Conservation (phyloP, 768 basidiomycete species). For the Russula virescens region DNA sequence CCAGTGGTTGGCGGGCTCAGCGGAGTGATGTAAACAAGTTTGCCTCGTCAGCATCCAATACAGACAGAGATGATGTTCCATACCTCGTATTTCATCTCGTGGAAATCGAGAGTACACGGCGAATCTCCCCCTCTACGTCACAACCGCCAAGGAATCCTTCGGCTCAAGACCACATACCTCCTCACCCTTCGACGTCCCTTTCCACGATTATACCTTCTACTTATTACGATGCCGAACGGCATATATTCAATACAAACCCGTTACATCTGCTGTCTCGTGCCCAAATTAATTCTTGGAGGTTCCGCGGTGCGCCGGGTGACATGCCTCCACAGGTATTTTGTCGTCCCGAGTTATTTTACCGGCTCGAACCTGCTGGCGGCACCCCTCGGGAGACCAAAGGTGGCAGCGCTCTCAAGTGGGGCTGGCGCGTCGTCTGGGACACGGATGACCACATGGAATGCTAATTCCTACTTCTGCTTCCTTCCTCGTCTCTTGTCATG, state of each 20-base stretch:
- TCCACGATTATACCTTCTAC: constrained; percentile 3
- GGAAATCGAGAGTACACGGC: background rate
- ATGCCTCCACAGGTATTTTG: constrained; percentile 35
- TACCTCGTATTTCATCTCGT: constrained; percentile 17
- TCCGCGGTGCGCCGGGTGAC: constrained; percentile 31
- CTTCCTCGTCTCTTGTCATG: too few relatives aligned
- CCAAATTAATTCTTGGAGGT: constrained; percentile 47
- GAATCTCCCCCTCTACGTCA: background rate
- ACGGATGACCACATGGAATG: constrained; percentile 1
- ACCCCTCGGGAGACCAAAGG: background rate
- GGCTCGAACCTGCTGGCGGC: constrained; percentile 14
- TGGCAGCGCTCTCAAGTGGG: constrained; percentile 22
- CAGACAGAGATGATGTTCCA: background rate
- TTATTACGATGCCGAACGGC: constrained; percentile 36
- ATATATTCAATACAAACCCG: constrained; percentile 57
- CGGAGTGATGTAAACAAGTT: constrained; percentile 15
- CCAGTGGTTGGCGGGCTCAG: constrained; percentile 41
- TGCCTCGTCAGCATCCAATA: background rate
- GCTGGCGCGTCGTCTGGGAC: constrained; percentile 24
- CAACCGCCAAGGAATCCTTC: background rate
- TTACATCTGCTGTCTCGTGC: constrained; percentile 53
- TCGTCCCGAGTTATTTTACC: constrained; percentile 18
- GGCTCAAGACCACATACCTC: constrained; percentile 9
- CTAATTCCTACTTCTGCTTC: background rate
- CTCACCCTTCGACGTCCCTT: constrained; percentile 25